Evolutionary conservation across 208 protist genomes (phyloP).

Genomic region (Wallacemonas sp.): DNA sequence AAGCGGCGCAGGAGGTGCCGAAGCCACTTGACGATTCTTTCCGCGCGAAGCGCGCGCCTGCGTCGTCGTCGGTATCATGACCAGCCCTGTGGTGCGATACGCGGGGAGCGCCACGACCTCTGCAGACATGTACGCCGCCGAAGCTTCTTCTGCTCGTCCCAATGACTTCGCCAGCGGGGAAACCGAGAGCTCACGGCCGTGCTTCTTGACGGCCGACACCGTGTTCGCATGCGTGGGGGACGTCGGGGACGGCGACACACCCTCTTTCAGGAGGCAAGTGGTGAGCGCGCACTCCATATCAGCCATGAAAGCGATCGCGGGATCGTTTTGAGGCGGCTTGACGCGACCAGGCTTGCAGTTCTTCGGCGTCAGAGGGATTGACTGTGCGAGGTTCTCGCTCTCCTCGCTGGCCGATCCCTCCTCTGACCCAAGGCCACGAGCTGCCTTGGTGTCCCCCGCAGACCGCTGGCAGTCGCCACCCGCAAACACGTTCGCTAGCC

Average conservation of each 20-base stretch:
- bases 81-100: slow-evolving; percentile 36
- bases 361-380: slow-evolving; percentile 17
- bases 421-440: not conserved
- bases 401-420: not conserved
- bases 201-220: too few species aligned
- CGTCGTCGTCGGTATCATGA: slow-evolving; percentile 15
- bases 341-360: slow-evolving; percentile 15
- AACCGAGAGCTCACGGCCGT: too few species aligned
- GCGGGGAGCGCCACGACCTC: slow-evolving; percentile 18
- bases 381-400: not conserved
- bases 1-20: not conserved
- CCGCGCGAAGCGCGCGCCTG: not conserved
- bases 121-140: slow-evolving; percentile 18
- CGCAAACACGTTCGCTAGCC: slow-evolving; percentile 11
- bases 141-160: not conserved
- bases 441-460: not conserved
- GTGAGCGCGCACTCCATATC: slow-evolving; percentile 29
- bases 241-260: too few species aligned
- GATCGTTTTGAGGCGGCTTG: not conserved
- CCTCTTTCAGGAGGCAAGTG: not conserved
- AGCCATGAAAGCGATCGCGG: slow-evolving; percentile 27
- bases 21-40: too few species aligned
- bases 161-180: too few species aligned
- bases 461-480: slow-evolving; percentile 12
- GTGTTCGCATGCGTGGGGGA: not conserved